These are phyloP conservation scores for Tricholomella constricta DNA, from an alignment of 768 basidiomycete species.

Conservation along the genomic window DNA sequence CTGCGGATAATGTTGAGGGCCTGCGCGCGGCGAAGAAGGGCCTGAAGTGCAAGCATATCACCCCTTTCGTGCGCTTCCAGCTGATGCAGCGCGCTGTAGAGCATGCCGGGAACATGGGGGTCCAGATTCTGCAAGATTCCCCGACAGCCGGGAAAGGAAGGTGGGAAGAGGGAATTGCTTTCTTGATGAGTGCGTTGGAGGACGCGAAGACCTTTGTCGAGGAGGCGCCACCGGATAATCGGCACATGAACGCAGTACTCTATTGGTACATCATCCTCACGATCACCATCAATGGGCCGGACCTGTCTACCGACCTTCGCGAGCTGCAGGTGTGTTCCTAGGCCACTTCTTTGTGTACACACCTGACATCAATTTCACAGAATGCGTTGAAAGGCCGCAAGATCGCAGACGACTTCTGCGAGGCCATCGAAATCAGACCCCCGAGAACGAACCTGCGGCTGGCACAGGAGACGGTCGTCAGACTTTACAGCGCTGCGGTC, in stretches of 20 bases:
- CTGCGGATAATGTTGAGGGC: slow-evolving; percentile 48
- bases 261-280: slow-evolving; percentile 62
- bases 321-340: slow-evolving; percentile 48
- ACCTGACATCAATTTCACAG: slow-evolving; percentile 11
- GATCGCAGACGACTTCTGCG: slow-evolving; percentile 53
- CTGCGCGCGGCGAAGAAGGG: slow-evolving; percentile 68
- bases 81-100: slow-evolving; percentile 64
- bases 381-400: slow-evolving; percentile 44
- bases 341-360: neutral
- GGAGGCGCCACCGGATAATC: slow-evolving; percentile 61
- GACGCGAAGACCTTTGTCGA: slow-evolving; percentile 58
- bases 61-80: slow-evolving; percentile 57
- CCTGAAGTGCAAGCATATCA: slow-evolving; percentile 53
- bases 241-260: slow-evolving; percentile 58
- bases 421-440: slow-evolving; percentile 45
- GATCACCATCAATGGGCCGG: slow-evolving; percentile 51
- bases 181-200: slow-evolving; percentile 59
- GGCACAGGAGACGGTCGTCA: slow-evolving; percentile 52
- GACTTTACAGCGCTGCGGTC: slow-evolving; percentile 43
- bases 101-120: slow-evolving; percentile 59
- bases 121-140: slow-evolving; percentile 48
- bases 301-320: slow-evolving; percentile 47
- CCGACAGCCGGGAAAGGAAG: slow-evolving; percentile 41
- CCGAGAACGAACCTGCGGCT: slow-evolving; percentile 55
- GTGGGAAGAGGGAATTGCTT: slow-evolving; percentile 63